A percentile compares a stretch with the other conserved stretches of the same genome.
Conservation (phyloP, 2,329 filamentous ascomycete genomes). For the Chrysoporthe deuterocubensis region DNA sequence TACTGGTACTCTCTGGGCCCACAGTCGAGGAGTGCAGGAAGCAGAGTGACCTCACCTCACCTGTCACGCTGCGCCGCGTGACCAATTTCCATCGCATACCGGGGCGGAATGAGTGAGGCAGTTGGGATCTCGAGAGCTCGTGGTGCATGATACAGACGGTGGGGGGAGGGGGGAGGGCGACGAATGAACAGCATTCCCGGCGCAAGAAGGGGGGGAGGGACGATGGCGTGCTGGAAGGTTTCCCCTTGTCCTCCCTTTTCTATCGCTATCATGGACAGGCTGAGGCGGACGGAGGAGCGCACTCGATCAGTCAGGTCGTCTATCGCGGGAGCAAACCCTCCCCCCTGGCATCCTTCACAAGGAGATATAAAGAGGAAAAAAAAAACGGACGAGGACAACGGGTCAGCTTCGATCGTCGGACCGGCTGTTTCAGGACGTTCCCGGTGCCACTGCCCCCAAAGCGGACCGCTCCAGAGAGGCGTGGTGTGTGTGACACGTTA, state of each 20-base stretch:
- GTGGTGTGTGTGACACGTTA: background rate
- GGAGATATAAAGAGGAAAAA: background rate
- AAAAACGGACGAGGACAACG: background rate
- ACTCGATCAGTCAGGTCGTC: background rate
- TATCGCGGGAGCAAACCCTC: background rate
- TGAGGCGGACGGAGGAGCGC: background rate
- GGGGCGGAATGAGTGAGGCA: background rate
- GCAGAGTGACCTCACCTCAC: slow-evolving; percentile 4
- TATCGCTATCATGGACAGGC: background rate
- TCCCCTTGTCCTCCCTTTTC: background rate
- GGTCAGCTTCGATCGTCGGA: slow-evolving; percentile 6
- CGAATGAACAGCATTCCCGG: background rate
- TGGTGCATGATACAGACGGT: background rate
- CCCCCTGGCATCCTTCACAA: too few relatives aligned
- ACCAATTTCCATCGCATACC: background rate
- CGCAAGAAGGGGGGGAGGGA: background rate
- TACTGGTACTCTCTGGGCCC: background rate
- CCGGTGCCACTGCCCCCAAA: background rate
- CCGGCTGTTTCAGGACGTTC: background rate
- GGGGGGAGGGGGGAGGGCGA: background rate
- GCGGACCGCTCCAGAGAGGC: background rate
- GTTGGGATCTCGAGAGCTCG: background rate
- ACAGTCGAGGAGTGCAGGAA: background rate
- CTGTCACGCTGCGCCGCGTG: background rate
- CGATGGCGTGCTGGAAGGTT: background rate